These are phyloP conservation scores for Wickerhamomyces strasburgensis DNA, from an alignment of 805 yeast species.

Conservation along the genomic window DNA sequence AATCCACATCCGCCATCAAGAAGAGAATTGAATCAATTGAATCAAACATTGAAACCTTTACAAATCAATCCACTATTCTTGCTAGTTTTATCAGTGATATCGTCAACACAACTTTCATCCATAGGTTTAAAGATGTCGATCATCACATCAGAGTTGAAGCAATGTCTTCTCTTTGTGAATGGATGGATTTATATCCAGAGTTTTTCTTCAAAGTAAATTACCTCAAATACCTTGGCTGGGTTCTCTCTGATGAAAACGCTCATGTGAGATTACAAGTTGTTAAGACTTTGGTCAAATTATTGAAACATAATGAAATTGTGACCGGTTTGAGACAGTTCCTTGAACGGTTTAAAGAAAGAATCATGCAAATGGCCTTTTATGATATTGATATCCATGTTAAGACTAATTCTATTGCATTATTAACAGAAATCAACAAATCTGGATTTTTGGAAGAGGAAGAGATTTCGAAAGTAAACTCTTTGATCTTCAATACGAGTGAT, in stretches of 20 bases:
- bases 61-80: slow-evolving; percentile 46
- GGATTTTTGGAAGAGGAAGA: slow-evolving; percentile 66
- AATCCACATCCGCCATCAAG: slow-evolving; percentile 33
- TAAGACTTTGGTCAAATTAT: slow-evolving; percentile 46
- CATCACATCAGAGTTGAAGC: slow-evolving; percentile 68
- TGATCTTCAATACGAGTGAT: slow-evolving; percentile 33
- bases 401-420: slow-evolving; percentile 42
- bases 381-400: slow-evolving; percentile 57
- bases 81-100: slow-evolving; percentile 60
- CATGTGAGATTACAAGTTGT: slow-evolving; percentile 63
- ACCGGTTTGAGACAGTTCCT: slow-evolving; percentile 74
- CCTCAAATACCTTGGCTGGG: slow-evolving; percentile 79
- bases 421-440: slow-evolving; percentile 49
- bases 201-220: slow-evolving; percentile 63
- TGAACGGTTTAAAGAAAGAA: slow-evolving; percentile 60
- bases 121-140: slow-evolving; percentile 78
- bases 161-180: slow-evolving; percentile 52
- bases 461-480: slow-evolving; percentile 36
- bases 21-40: slow-evolving; percentile 44
- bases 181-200: slow-evolving; percentile 72
- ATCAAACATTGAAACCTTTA: slow-evolving; percentile 35
- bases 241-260: slow-evolving; percentile 64
- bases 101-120: slow-evolving; percentile 60
- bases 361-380: slow-evolving; percentile 55
- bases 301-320: slow-evolving; percentile 39